Evolutionary conservation across 495 filamentous ascomycete genomes (phyloP).

Genomic region (Parmelia sp.): DNA sequence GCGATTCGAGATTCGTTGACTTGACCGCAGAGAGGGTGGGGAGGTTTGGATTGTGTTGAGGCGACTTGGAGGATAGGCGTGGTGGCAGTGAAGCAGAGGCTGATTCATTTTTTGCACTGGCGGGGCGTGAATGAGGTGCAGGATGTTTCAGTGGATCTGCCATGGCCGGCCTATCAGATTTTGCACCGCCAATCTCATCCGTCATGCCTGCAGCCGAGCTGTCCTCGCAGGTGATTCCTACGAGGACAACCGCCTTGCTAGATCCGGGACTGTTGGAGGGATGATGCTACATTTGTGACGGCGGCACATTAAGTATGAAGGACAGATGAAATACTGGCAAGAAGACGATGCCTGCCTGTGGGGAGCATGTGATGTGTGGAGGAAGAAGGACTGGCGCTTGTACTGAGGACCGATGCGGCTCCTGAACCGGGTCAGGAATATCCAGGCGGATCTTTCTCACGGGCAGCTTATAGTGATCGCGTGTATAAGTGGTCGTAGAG

Average conservation of each 20-base stretch:
- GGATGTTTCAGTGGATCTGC: slow-evolving; percentile 14
- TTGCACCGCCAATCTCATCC: slow-evolving; percentile 23
- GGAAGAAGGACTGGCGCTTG: slow-evolving; percentile 14
- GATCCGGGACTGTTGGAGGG: neutral
- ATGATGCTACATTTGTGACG: slow-evolving; percentile 21
- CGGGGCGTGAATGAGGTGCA: slow-evolving; percentile 16
- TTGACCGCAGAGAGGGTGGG: slow-evolving; percentile 15
- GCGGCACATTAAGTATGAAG: neutral
- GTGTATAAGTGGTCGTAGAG: neutral
- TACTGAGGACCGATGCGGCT: slow-evolving; percentile 14
- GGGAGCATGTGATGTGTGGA: slow-evolving; percentile 8
- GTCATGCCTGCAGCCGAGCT: slow-evolving; percentile 25
- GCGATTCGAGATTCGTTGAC: slow-evolving; percentile 28
- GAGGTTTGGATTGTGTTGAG: slow-evolving; percentile 10
- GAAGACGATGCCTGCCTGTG: slow-evolving; percentile 4
- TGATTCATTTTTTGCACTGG: slow-evolving; percentile 16
- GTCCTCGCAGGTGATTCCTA: slow-evolving; percentile 20
- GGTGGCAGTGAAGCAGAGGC: slow-evolving; percentile 12
- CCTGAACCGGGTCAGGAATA: slow-evolving; percentile 1
- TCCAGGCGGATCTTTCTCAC: neutral
- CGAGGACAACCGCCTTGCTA: slow-evolving; percentile 17
- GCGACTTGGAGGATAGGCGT: slow-evolving; percentile 19
- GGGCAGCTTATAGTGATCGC: slow-evolving; percentile 4
- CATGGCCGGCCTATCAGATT: slow-evolving; percentile 16
- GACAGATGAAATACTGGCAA: neutral